Evolutionary conservation across 2,329 filamentous ascomycete species (phyloP).

Genomic region (Cytospora piceae): DNA sequence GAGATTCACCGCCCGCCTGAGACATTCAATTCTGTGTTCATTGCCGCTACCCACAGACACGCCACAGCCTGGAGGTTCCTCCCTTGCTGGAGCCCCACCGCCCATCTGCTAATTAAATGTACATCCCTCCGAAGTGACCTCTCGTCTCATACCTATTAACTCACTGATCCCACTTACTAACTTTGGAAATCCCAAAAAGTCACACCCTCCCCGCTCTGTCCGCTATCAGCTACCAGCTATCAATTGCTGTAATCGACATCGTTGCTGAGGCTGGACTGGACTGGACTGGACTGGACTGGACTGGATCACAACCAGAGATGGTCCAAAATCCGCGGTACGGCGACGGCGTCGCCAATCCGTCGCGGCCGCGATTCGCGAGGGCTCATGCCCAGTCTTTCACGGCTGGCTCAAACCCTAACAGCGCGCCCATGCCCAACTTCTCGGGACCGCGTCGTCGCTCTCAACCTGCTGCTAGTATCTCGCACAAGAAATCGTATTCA

Average conservation of each 20-base stretch:
- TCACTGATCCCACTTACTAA: slow-evolving; percentile 31
- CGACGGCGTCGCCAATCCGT: slow-evolving; percentile 30
- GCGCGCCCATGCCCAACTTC: slow-evolving; percentile 29
- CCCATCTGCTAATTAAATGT: slow-evolving; percentile 27
- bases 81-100: slow-evolving; percentile 30
- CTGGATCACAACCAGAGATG: slow-evolving; percentile 21
- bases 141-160: slow-evolving; percentile 21
- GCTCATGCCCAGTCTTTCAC: slow-evolving; percentile 30
- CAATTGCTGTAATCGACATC: slow-evolving; percentile 13
- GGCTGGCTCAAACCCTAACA: slow-evolving; percentile 30
- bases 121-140: slow-evolving; percentile 27
- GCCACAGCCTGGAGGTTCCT: slow-evolving; percentile 28
- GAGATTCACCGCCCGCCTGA: slow-evolving; percentile 27
- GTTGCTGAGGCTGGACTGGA: not conserved
- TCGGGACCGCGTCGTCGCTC: slow-evolving; percentile 28
- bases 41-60: slow-evolving; percentile 24
- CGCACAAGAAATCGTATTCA: slow-evolving; percentile 26
- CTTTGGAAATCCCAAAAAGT: slow-evolving; percentile 21
- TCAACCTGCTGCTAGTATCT: slow-evolving; percentile 23
- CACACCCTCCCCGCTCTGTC: slow-evolving; percentile 17
- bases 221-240: slow-evolving; percentile 20
- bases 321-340: slow-evolving; percentile 26
- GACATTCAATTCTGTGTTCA: slow-evolving; percentile 27
- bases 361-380: slow-evolving; percentile 25
- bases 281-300: not conserved